Conservation (phyloP, 164 flowering plant species). For the Liriodendron chinense region DNA sequence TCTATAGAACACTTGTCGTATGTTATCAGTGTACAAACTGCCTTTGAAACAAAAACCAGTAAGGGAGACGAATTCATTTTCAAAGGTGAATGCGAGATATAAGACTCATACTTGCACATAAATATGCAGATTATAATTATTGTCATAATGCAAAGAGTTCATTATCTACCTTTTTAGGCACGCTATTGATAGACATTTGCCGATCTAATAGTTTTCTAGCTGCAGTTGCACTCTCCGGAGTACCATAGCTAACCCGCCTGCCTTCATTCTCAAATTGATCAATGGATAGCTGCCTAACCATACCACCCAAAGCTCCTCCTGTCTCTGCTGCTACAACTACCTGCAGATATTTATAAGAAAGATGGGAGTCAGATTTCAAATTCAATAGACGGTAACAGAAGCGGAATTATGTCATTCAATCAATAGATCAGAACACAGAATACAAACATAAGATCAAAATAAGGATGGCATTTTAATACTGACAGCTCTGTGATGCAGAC, state of each 20-base stretch:
- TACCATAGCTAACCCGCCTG: conserved; percentile 95
- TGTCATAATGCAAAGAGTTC: neutral
- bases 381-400: neutral
- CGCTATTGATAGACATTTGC: conserved; percentile 95
- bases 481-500: conserved; percentile 93
- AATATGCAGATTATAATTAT: neutral
- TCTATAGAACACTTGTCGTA: neutral
- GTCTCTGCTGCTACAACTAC: conserved; percentile 97
- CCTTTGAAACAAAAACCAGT: neutral
- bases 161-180: conserved; percentile 85
- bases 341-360: conserved; percentile 31
- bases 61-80: no score
- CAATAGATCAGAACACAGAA: neutral
- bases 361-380: neutral
- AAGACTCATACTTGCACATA: neutral
- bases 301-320: conserved; percentile 52
- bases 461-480: conserved; percentile 28
- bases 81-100: no score
- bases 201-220: conserved; percentile 93
- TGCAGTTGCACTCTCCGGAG: conserved; percentile 93
- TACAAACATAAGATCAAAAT: neutral
- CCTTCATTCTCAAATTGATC: conserved; percentile 80
- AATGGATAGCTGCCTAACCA: conserved; percentile 42
- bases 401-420: neutral
- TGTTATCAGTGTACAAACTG: neutral